phyloP scores from a whole-genome alignment of 306 rosid species.

The Hippophae tibetana region DNA sequence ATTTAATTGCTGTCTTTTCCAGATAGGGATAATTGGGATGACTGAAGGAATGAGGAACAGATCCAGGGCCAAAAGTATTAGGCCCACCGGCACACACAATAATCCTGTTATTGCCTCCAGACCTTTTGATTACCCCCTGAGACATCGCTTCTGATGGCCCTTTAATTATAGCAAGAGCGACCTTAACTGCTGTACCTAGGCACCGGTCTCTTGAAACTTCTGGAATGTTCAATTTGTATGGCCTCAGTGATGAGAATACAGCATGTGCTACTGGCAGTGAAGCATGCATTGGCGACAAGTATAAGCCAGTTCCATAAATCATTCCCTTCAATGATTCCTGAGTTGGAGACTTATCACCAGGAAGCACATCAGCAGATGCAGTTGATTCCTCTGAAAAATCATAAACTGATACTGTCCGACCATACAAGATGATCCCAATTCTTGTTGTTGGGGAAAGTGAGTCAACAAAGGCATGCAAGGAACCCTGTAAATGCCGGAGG shows the following conservation, averaged over 20 bases:
- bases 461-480: constrained; percentile 92
- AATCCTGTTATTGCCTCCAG: constrained; percentile 84
- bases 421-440: constrained; percentile 75
- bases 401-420: constrained; percentile 84
- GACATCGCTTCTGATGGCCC: constrained; percentile 95
- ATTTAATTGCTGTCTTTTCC: constrained; percentile 86
- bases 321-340: constrained; percentile 64
- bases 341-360: constrained; percentile 74
- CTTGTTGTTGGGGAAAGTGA: constrained; percentile 79
- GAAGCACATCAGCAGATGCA: constrained; percentile 97
- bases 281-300: constrained; percentile 92
- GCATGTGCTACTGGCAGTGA: constrained; percentile 84
- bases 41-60: constrained; percentile 79
- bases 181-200: constrained; percentile 90
- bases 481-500: constrained; percentile 80
- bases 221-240: constrained; percentile 60
- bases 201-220: constrained; percentile 97
- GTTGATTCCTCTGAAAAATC: constrained; percentile 80
- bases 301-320: constrained; percentile 88
- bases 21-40: constrained; percentile 89
- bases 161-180: constrained; percentile 86
- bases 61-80: constrained; percentile 89
- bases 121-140: constrained; percentile 74
- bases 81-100: constrained; percentile 97
- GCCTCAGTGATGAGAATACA: constrained; percentile 80